Evolutionary conservation across 495 filamentous ascomycete genomes (phyloP).

Genomic region (Aspergillus kassunensis): DNA sequence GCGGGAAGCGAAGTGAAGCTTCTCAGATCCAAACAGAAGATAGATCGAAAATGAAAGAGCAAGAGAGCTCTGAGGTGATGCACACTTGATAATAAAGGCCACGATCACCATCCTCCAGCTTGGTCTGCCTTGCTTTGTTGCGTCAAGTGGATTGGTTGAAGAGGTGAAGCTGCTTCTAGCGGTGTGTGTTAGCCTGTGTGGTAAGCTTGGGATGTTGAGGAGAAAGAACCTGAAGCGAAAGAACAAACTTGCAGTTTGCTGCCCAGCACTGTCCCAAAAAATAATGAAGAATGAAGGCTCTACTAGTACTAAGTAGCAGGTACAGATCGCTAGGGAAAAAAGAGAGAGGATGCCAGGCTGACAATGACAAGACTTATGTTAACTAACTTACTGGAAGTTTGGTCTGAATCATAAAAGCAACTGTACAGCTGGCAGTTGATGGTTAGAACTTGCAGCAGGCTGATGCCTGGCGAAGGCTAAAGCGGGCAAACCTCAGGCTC

Average conservation of each 20-base stretch:
- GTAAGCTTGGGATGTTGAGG: background rate
- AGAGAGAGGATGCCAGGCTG: too few relatives aligned
- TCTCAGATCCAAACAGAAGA: background rate
- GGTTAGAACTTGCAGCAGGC: background rate
- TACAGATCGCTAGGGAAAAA: too few relatives aligned
- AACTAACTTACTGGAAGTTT: too few relatives aligned
- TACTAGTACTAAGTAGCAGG: too few relatives aligned
- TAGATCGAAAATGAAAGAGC: background rate
- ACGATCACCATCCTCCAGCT: background rate
- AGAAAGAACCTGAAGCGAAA: background rate
- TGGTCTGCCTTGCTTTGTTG: constrained; percentile 5
- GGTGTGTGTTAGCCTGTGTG: constrained; percentile 8
- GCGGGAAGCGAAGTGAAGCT: background rate
- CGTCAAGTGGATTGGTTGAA: background rate
- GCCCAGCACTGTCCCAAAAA: too few relatives aligned
- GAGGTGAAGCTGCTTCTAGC: constrained; percentile 5
- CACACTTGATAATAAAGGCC: constrained; percentile 2
- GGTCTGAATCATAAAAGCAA: background rate
- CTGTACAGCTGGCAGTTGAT: background rate
- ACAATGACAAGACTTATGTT: background rate
- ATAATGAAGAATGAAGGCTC: too few relatives aligned
- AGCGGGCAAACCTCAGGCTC: too few relatives aligned
- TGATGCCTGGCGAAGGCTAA: constrained; percentile 2
- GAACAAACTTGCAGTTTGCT: background rate
- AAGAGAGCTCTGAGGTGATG: constrained; percentile 2